Evolutionary conservation across 2,329 filamentous ascomycete genomes (phyloP).

Genomic region (Ceratocystis albifundus): DNA sequence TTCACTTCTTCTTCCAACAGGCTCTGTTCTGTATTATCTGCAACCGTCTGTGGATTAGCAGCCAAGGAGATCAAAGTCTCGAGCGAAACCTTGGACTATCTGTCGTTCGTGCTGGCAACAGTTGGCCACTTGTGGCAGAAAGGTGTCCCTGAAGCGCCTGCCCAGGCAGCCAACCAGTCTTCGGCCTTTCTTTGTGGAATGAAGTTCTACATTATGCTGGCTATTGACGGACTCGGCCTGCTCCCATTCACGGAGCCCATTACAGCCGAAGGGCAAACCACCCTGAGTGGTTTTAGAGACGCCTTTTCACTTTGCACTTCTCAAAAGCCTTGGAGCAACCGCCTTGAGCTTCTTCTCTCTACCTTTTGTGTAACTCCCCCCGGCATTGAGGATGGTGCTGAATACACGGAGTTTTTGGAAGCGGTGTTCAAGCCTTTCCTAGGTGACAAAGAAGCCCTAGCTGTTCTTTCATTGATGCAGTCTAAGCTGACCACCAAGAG

Average conservation of each 20-base stretch:
- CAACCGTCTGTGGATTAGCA: conserved; percentile 16
- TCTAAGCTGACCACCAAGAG: conserved; percentile 8
- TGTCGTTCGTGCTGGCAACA: conserved; percentile 31
- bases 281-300: conserved; percentile 47
- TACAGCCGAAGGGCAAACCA: conserved; percentile 36
- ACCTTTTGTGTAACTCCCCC: conserved; percentile 44
- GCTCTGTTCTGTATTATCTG: conserved; percentile 14
- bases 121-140: conserved; percentile 26
- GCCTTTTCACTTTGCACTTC: background rate
- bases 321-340: background rate
- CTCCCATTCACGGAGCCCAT: conserved; percentile 53
- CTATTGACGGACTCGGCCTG: conserved; percentile 43
- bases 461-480: conserved; percentile 10
- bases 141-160: conserved; percentile 39
- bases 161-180: conserved; percentile 23
- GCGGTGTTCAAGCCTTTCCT: conserved; percentile 50
- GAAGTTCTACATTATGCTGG: conserved; percentile 39
- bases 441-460: conserved; percentile 33
- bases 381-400: conserved; percentile 38
- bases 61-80: conserved; percentile 81
- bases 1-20: conserved; percentile 39
- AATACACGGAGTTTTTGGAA: conserved; percentile 37
- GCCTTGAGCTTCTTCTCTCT: background rate
- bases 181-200: conserved; percentile 44
- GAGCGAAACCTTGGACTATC: conserved; percentile 66